phyloP scores from a whole-genome alignment of 352 stramenopile species.

The Phytopythium kandeliae region DNA sequence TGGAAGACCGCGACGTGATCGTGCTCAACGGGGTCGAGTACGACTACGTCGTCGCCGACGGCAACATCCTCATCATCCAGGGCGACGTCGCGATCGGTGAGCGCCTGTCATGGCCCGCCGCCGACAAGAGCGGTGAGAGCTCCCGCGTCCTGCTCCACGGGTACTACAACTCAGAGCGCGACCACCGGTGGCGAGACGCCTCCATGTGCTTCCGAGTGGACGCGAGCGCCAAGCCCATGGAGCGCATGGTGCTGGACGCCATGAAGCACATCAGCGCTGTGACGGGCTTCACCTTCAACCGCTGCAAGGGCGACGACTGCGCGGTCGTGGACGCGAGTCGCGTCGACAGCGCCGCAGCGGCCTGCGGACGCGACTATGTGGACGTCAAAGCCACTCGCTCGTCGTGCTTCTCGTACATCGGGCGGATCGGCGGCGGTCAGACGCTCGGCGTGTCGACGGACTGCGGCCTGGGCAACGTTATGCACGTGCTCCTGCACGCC shows the following conservation, averaged over 20 bases:
- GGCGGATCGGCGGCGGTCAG: constrained; percentile 62
- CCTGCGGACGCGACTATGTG: constrained; percentile 57
- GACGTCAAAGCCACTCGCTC: constrained; percentile 41
- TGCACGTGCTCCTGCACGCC: constrained; percentile 75
- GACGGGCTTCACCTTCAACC: constrained; percentile 61
- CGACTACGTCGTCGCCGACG: constrained; percentile 70
- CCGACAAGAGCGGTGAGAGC: constrained; percentile 4
- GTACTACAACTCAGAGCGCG: constrained; percentile 76
- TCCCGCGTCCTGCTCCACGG: constrained; percentile 49
- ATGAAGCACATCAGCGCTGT: constrained; percentile 56
- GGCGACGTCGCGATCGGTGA: constrained; percentile 72
- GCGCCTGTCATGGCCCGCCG: constrained; percentile 23
- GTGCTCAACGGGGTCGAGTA: constrained; percentile 80
- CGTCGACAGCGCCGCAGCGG: constrained; percentile 16
- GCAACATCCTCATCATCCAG: constrained; percentile 73
- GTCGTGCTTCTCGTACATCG: constrained; percentile 77
- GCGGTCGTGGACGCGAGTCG: neutral
- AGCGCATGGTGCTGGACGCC: constrained; percentile 35
- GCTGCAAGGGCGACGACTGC: constrained; percentile 46
- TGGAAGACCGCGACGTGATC: constrained; percentile 28
- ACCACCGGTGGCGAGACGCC: constrained; percentile 63
- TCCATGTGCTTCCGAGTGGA: constrained; percentile 69
- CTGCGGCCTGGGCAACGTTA: constrained; percentile 68
- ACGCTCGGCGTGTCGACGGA: constrained; percentile 58
- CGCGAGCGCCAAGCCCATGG: constrained; percentile 29